Percentiles rank a stretch among this genome's conserved stretches.
Evolutionary conservation across 2,329 filamentous ascomycete genomes (phyloP).

Genomic region (Botrytis deweyae): DNA sequence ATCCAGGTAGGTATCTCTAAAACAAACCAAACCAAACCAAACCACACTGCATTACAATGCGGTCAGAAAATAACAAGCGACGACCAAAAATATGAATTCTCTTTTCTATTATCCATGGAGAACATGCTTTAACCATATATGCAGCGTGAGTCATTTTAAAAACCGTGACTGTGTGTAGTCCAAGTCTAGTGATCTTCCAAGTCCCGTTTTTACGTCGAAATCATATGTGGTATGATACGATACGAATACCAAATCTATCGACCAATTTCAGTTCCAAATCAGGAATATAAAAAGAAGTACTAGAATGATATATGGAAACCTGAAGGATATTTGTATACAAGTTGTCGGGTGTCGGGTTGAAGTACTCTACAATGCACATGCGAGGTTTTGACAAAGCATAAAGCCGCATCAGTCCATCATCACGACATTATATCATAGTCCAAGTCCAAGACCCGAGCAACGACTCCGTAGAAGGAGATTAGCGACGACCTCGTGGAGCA

Average conservation of each 20-base stretch:
- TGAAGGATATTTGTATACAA: not conserved
- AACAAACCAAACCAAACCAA: not conserved
- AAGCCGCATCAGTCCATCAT: constrained; percentile 2
- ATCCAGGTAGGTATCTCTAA: not conserved
- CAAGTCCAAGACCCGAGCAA: not conserved
- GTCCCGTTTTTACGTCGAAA: not conserved
- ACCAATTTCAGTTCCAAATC: not conserved
- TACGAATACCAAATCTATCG: not conserved
- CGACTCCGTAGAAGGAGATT: not conserved
- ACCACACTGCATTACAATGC: not conserved
- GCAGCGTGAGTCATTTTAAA: not conserved
- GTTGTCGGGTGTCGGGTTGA: not conserved
- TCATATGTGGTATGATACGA: not conserved
- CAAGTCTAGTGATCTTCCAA: not conserved
- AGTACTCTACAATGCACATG: not conserved
- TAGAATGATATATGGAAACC: not conserved
- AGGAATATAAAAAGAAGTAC: not conserved
- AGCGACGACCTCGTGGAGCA: constrained; percentile 13
- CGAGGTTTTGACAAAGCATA: not conserved
- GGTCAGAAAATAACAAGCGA: not conserved
- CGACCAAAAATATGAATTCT: not conserved
- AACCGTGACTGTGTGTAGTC: not conserved
- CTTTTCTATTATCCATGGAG: not conserved
- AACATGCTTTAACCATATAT: not conserved
- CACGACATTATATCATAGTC: not conserved